Conservation (phyloP, 164 flowering plant species). For the Stephania cephalantha region DNA sequence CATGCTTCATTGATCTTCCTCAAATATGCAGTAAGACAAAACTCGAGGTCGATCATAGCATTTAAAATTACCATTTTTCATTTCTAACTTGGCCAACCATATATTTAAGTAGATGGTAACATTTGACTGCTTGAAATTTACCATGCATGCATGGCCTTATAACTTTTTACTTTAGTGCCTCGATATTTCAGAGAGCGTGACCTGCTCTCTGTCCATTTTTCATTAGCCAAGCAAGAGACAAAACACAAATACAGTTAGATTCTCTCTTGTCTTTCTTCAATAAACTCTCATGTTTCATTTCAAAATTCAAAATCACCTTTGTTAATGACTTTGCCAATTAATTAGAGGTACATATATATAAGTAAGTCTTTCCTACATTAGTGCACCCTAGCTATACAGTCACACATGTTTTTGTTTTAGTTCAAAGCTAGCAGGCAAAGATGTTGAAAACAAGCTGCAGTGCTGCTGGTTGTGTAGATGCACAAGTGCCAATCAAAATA, state of each 20-base stretch:
- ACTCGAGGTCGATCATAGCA: background rate
- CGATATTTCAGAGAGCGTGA: conserved; percentile 2
- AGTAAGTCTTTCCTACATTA: too few relatives aligned
- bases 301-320: background rate
- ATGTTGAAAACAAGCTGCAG: conserved; percentile 18
- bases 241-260: background rate
- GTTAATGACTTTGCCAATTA: background rate
- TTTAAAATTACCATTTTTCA: background rate
- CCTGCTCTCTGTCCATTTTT: background rate
- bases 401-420: background rate
- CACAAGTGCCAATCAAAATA: conserved; percentile 13
- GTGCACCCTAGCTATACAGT: background rate
- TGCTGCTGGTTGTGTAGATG: conserved; percentile 18
- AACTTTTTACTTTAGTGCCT: background rate
- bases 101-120: background rate
- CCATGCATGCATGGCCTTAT: background rate
- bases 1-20: too few relatives aligned
- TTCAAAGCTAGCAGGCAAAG: background rate
- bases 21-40: too few relatives aligned
- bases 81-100: background rate
- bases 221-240: background rate
- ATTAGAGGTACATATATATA: background rate
- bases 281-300: background rate
- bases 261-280: background rate
- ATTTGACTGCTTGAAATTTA: too few relatives aligned